These are phyloP conservation scores for Cyberlindnera saturnus DNA, from an alignment of 805 yeast species.

Conservation along the genomic window DNA sequence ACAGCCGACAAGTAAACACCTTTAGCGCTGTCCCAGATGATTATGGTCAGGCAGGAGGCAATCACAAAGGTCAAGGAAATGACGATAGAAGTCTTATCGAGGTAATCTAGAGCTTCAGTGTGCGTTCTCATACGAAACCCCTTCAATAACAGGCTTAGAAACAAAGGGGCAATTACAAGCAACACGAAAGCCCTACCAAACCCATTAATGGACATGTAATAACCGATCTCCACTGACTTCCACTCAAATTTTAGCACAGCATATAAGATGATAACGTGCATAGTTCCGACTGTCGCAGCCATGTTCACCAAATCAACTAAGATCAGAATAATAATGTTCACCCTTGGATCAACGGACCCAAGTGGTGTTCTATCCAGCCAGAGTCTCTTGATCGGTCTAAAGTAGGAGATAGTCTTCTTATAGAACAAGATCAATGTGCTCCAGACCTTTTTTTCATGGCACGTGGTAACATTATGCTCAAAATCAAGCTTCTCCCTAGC, in stretches of 20 bases:
- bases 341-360: constrained; percentile 12
- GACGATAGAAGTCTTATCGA: constrained; percentile 1
- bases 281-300: constrained; percentile 20
- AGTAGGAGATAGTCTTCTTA: constrained; percentile 1
- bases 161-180: constrained; percentile 11
- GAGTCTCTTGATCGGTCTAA: constrained; percentile 16
- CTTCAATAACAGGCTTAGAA: not conserved
- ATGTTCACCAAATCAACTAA: constrained; percentile 17
- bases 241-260: constrained; percentile 17
- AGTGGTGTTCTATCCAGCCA: constrained; percentile 16
- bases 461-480: not conserved
- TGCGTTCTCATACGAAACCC: not conserved
- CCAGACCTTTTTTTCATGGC: not conserved
- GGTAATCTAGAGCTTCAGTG: constrained; percentile 1
- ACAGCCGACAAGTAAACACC: constrained; percentile 12
- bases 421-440: not conserved
- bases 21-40: constrained; percentile 1
- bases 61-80: constrained; percentile 4
- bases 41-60: not conserved
- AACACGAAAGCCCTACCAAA: constrained; percentile 18
- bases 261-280: constrained; percentile 14
- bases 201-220: constrained; percentile 21
- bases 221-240: constrained; percentile 22
- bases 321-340: constrained; percentile 15
- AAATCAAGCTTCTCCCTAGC: constrained; percentile 1